These are phyloP conservation scores for Neurospora tetraspora DNA, from an alignment of 495 filamentous ascomycete species.

Conservation along the genomic window DNA sequence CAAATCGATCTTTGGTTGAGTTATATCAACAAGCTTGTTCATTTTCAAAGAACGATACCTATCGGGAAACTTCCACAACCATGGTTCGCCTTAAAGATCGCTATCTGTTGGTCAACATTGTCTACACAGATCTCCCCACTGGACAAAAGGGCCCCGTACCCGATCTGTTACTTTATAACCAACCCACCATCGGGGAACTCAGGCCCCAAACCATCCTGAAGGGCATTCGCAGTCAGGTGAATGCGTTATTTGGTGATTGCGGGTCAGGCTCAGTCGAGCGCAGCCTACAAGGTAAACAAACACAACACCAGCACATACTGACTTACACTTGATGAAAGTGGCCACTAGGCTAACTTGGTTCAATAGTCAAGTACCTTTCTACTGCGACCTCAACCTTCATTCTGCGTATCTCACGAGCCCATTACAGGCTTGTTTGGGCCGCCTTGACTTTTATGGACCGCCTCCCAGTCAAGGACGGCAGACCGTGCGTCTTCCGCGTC, in stretches of 20 bases:
- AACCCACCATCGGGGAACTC: constrained; percentile 60
- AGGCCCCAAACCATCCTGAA: constrained; percentile 52
- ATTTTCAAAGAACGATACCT: not conserved
- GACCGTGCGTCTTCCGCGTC: constrained; percentile 71
- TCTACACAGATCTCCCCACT: constrained; percentile 58
- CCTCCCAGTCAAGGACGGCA: constrained; percentile 47
- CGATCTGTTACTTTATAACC: constrained; percentile 58
- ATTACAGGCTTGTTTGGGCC: constrained; percentile 82
- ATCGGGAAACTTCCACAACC: not conserved
- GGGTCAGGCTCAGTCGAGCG: constrained; percentile 59
- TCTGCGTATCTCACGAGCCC: constrained; percentile 62
- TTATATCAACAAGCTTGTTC: not conserved
- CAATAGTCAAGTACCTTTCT: constrained; percentile 82
- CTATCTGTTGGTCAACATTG: constrained; percentile 84
- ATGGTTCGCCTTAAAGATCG: constrained; percentile 97
- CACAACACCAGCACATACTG: constrained; percentile 3
- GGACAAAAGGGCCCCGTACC: constrained; percentile 34
- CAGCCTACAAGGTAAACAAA: constrained; percentile 51
- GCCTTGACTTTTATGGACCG: constrained; percentile 73
- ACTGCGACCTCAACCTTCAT: constrained; percentile 90
- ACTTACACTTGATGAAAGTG: not conserved
- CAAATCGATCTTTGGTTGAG: not conserved
- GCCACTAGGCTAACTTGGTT: not conserved
- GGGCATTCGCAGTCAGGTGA: constrained; percentile 57
- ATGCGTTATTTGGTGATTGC: constrained; percentile 80